Base-by-base conservation (phyloP, 768 basidiomycete species). In the Pulveroboletus frians region DNA sequence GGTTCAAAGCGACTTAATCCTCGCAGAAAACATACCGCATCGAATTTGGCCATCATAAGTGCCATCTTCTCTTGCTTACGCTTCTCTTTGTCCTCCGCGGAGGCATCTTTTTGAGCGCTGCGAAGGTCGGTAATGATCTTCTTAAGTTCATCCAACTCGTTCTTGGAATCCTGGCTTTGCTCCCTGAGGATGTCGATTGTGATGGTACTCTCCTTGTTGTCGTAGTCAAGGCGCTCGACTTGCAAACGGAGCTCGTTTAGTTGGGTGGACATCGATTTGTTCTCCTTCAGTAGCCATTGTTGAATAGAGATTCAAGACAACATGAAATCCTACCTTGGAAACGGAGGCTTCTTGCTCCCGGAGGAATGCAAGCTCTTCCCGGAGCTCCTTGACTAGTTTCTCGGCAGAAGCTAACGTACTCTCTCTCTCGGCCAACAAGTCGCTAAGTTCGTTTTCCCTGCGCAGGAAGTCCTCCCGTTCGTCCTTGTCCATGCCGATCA, bases 11-110 rank as follows among this genome's bases (percentile, higher is more conserved):
- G 17, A 44, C 15, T 14, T 15, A 3, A 34, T 29, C 40, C 14
- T 49, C 46, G 43, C 39, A 46, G 2, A 17, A 46, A 49, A 73
- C 87, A 62, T 56, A 95, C 95, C 53, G 88, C 79, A 70, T 98
- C 94, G 58, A 99, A 95, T 69, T 95, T 94, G 50, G 95, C 92
- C 95, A 99, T 97, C 92, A 99, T 96, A 57, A 93, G 76, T 9
- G 92, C 93, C 89, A 99, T 91, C 78, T 97, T 97, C 75, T 98
- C 95, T 63, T 95, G 92, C 70, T 98, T 98, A 68, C 89, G 83
- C 76, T 92, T 96, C 76, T 99, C 96, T 73, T 94, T 97, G 67
- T 97, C 96, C 67, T 98, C 96, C 29, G 84, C 84, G 34, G 86
- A 85, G 14, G 86, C 81, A 52, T 90, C 88, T 69, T 85, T 88